A percentile compares a stretch with the other conserved stretches of the same genome.
Conservation (phyloP, 345 rosid genomes). For the Viola odorata region DNA sequence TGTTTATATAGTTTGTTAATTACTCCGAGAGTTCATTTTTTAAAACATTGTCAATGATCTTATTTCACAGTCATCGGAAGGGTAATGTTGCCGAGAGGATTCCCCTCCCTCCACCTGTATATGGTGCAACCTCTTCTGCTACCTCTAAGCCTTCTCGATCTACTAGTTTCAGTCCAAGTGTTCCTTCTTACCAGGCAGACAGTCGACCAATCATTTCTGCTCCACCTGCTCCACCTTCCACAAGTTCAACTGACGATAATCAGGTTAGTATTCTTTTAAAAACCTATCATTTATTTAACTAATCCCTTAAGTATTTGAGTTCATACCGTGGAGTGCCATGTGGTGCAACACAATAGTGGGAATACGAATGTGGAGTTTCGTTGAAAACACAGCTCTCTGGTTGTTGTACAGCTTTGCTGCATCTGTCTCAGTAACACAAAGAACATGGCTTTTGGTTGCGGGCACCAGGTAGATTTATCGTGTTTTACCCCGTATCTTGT, state of each 20-base stretch:
- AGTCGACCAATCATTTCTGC: conserved; percentile 37
- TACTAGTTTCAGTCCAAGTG: conserved; percentile 50
- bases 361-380: too few relatives aligned
- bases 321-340: not conserved
- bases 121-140: conserved; percentile 10
- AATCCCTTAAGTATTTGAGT: not conserved
- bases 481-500: too few relatives aligned
- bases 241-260: conserved; percentile 46
- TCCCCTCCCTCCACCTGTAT: conserved; percentile 20
- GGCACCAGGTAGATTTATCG: conserved; percentile 69
- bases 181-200: conserved; percentile 41
- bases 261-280: conserved; percentile 35
- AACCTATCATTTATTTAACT: too few relatives aligned
- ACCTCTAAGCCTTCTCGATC: conserved; percentile 26
- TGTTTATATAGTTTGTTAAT: not conserved
- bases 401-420: conserved; percentile 59
- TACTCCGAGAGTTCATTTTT: not conserved
- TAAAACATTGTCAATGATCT: not conserved
- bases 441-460: conserved; percentile 97
- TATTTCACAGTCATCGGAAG: conserved; percentile 2
- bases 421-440: conserved; percentile 67
- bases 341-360: not conserved
- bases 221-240: conserved; percentile 42
- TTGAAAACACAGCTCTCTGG: not conserved
- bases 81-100: conserved; percentile 18